These are phyloP conservation scores for Elsinoe necatrix DNA, from an alignment of 2,329 filamentous ascomycete species.

Conservation along the genomic window DNA sequence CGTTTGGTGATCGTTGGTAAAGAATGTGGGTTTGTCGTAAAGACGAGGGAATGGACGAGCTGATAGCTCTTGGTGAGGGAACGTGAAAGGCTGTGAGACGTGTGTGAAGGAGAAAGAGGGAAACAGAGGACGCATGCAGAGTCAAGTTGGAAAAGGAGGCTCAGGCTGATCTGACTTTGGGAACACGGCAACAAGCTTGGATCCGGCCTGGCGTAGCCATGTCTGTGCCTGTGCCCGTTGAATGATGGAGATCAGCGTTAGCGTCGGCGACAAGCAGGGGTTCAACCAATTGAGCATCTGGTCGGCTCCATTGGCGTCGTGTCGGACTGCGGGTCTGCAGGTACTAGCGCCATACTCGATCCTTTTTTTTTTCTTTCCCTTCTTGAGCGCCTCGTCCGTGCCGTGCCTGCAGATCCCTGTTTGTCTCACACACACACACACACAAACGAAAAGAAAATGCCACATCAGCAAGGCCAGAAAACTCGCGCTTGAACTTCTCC, in stretches of 20 bases:
- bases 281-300: not conserved
- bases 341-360: constrained; percentile 6
- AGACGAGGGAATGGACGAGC: constrained; percentile 16
- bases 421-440: not conserved
- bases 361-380: no score
- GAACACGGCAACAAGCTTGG: not conserved
- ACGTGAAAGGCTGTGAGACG: constrained; percentile 6
- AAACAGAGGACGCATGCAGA: constrained; percentile 1
- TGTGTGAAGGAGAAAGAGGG: constrained; percentile 3
- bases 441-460: constrained; percentile 5
- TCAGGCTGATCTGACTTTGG: not conserved
- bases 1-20: not conserved
- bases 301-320: not conserved
- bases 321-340: constrained; percentile 9
- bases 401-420: constrained; percentile 11
- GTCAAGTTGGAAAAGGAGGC: constrained; percentile 13
- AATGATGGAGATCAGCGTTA: constrained; percentile 4
- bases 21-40: constrained; percentile 11
- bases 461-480: constrained; percentile 9
- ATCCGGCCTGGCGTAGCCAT: not conserved
- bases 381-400: not conserved
- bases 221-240: constrained; percentile 12
- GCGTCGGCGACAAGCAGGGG: not conserved
- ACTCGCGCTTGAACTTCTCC: not conserved
- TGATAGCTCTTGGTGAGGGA: constrained; percentile 7